Conservation (phyloP, 805 yeast genomes). For the Sugiyamaella marilandica region DNA sequence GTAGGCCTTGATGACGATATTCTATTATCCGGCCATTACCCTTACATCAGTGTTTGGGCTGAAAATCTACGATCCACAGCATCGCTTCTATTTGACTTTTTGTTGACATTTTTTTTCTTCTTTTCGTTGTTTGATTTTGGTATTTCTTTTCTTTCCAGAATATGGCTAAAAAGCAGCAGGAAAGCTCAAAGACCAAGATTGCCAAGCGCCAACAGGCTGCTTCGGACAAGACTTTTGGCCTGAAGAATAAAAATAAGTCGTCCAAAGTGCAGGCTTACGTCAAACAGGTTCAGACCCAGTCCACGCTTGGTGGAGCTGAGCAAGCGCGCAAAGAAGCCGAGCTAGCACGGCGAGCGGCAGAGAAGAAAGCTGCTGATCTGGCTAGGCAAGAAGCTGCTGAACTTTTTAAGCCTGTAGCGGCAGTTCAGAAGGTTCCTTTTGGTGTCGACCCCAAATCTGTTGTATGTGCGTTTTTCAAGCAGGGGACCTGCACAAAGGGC, state of each 20-base stretch:
- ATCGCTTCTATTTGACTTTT: too few relatives aligned
- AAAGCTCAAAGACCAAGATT: conserved; percentile 50
- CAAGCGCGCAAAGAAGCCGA: conserved; percentile 72
- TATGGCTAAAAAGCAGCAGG: conserved; percentile 45
- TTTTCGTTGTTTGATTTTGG: background rate
- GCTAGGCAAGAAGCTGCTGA: conserved; percentile 86
- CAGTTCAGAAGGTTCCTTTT: conserved; percentile 77
- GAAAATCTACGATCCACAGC: background rate
- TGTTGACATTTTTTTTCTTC: background rate
- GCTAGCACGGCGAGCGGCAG: conserved; percentile 59
- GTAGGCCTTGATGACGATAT: too few relatives aligned
- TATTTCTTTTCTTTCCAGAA: too few relatives aligned
- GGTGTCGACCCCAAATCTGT: conserved; percentile 97
- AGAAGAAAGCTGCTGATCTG: conserved; percentile 84
- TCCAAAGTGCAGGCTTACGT: conserved; percentile 77
- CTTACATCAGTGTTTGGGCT: background rate
- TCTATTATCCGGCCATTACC: background rate
- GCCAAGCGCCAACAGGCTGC: conserved; percentile 54
- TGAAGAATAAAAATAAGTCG: conserved; percentile 92
- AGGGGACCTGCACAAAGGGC: conserved; percentile 68
- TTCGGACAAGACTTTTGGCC: conserved; percentile 90
- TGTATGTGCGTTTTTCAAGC: conserved; percentile 83
- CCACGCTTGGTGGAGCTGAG: conserved; percentile 47
- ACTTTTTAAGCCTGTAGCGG: conserved; percentile 58
- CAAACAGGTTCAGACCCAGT: conserved; percentile 61